Percentiles rank a stretch among this genome's conserved stretches.
Conservation (phyloP, 2,329 filamentous ascomycete genomes). For the Cordyceps cateniannulata region DNA sequence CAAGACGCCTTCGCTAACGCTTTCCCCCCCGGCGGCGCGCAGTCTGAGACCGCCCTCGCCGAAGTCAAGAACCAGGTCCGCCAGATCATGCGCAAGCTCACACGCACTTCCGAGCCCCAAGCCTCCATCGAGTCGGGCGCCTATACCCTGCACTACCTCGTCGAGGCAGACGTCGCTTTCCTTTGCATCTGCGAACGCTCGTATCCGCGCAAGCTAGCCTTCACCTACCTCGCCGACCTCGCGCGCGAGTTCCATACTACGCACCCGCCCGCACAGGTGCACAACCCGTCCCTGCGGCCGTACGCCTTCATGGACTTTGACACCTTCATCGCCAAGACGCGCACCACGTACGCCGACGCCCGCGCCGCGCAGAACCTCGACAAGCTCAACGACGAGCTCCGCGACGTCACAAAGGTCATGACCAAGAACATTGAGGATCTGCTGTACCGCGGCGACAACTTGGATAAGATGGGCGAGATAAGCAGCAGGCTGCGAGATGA, state of each 20-base stretch:
- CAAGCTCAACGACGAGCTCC: constrained; percentile 92
- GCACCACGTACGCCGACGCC: constrained; percentile 88
- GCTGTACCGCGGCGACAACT: constrained; percentile 84
- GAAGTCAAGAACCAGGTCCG: constrained; percentile 91
- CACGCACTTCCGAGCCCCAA: constrained; percentile 81
- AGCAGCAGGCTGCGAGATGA: constrained; percentile 83
- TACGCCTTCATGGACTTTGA: constrained; percentile 99
- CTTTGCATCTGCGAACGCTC: constrained; percentile 88
- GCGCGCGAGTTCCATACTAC: constrained; percentile 83
- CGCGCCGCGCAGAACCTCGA: constrained; percentile 88
- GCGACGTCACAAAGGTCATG: constrained; percentile 98
- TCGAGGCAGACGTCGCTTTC: constrained; percentile 79
- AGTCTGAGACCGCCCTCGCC: constrained; percentile 65
- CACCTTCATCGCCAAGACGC: constrained; percentile 89
- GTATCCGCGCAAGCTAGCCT: constrained; percentile 96
- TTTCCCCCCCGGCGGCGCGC: neutral
- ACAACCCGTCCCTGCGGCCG: constrained; percentile 68
- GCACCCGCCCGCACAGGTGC: constrained; percentile 68
- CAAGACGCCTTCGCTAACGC: neutral
- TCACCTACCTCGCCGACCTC: constrained; percentile 94
- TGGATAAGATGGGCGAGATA: constrained; percentile 97
- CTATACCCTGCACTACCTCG: constrained; percentile 86
- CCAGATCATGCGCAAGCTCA: constrained; percentile 81
- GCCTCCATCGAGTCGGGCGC: constrained; percentile 80
- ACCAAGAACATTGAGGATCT: constrained; percentile 99